Base-by-base conservation (phyloP, 768 basidiomycete genomes). In the Tylopilus intermedius region DNA sequence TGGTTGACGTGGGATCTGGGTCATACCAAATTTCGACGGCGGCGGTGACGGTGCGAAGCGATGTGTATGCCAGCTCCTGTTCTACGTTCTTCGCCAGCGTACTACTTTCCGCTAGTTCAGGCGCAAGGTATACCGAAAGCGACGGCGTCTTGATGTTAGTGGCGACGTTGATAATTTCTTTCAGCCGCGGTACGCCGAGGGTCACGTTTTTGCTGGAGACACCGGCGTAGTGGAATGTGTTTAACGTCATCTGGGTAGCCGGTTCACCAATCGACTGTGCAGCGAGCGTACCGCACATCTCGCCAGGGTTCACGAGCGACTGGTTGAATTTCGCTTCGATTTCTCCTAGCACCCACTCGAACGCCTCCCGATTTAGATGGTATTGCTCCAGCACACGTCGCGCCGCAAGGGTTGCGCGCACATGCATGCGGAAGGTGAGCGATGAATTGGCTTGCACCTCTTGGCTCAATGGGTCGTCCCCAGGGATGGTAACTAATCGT, bases 191-290 rank as follows among this genome's bases (percentile, higher is more conserved):
- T 2, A 99, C 96, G 85, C 96, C 96, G 54, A 98, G 90, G 0
- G 96, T 99, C 46, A 99, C 96, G 72, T 96, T 97, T 75, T 98
- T 98, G 65, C 90, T 93, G n/a, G 96, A 95, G 24, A 99, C 96
- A 86, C 96, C 96, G 55, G 96, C 96, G 68, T 97, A 98, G 72
- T 99, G 96, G 90, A 98, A 99, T 0, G 95, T 98, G 71, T 99
- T 99, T 53, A 99, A 72, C 6, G 96, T 98, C 96, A 99, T 98
- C 73, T 99, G 96, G 0, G 96, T 99, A 4, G 96, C 96, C 0
- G 96, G 96, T 76, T 98, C 96, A 70, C 96, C 96, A 59, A 98
- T 99, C 0, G 96, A 98, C 73, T 99, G 96, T 0, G 96, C 96
- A 35, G 95, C 88, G 21, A 98, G 81, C 0, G 94, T 96, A 41